Conservation (phyloP, 257 asterid genomes). For the Striga asiatica region DNA sequence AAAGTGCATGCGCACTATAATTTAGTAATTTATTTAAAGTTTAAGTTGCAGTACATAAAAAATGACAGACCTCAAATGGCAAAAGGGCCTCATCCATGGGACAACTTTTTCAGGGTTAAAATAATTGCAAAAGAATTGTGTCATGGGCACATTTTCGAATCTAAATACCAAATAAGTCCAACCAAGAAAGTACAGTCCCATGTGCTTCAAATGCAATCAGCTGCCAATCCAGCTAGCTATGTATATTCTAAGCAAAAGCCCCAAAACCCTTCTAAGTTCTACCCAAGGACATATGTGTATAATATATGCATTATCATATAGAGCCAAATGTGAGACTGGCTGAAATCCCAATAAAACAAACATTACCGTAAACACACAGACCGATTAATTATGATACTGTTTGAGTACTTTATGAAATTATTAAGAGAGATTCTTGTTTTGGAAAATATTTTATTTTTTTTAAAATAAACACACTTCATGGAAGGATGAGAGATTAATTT, state of each 20-base stretch:
- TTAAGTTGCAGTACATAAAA: too few species aligned
- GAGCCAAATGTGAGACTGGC: background rate
- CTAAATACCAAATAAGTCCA: conserved; percentile 12
- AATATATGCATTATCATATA: background rate
- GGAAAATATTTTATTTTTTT: too few species aligned
- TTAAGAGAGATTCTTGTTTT: too few species aligned
- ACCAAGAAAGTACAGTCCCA: conserved; percentile 14
- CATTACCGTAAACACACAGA: conserved; percentile 11
- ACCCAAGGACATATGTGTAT: background rate
- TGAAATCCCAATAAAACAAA: conserved; percentile 8
- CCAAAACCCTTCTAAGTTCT: background rate
- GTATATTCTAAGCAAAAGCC: background rate
- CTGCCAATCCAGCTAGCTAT: conserved; percentile 19
- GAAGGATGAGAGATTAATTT: too few species aligned
- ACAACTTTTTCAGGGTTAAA: background rate
- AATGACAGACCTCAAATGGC: too few species aligned
- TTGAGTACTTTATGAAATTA: too few species aligned
- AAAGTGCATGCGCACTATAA: too few species aligned
- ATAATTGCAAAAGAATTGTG: background rate
- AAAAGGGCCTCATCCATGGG: background rate
- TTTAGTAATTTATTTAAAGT: too few species aligned
- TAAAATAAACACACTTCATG: too few species aligned
- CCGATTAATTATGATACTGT: too few species aligned
- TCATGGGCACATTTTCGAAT: background rate
- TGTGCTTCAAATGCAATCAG: conserved; percentile 20